phyloP scores from a whole-genome alignment of 371 early-diverging fungal genomes.

The Basidiobolus heterosporus region DNA sequence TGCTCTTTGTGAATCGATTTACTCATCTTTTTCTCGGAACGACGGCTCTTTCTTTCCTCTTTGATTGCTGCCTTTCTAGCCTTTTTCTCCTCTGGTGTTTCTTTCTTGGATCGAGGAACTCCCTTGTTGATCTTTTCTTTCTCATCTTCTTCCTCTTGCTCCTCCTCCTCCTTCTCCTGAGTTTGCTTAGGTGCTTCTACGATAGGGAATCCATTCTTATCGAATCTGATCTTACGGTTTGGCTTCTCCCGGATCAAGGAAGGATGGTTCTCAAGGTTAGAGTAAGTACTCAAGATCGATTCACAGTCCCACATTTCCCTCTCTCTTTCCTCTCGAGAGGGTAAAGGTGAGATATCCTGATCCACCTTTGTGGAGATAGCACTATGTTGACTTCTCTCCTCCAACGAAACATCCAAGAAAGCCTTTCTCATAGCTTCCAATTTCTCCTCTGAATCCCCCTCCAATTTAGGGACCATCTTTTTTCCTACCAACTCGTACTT shows the following conservation, averaged over 20 bases:
- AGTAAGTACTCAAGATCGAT: constrained; percentile 62
- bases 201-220: constrained; percentile 40
- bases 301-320: constrained; percentile 65
- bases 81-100: constrained; percentile 78
- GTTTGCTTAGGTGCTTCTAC: constrained; percentile 27
- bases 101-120: constrained; percentile 45
- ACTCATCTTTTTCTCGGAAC: constrained; percentile 55
- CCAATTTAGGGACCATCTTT: constrained; percentile 42
- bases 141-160: constrained; percentile 24
- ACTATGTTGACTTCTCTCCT: constrained; percentile 6
- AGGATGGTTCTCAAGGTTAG: constrained; percentile 71
- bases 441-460: constrained; percentile 45
- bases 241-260: constrained; percentile 38
- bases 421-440: constrained; percentile 52
- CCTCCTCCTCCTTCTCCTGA: constrained; percentile 16
- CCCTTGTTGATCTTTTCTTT: constrained; percentile 28
- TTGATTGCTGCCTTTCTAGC: constrained; percentile 70
- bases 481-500: constrained; percentile 65
- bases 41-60: constrained; percentile 36
- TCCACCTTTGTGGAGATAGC: constrained; percentile 13
- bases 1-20: constrained; percentile 59
- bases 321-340: constrained; percentile 28
- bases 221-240: constrained; percentile 35
- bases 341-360: too few species aligned
- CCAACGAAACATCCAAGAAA: constrained; percentile 8